Evolutionary conservation across 768 basidiomycete species (phyloP), one percentile per base, ranked within the genome.

Genomic region (Collybiopsis luxurians): DNA sequence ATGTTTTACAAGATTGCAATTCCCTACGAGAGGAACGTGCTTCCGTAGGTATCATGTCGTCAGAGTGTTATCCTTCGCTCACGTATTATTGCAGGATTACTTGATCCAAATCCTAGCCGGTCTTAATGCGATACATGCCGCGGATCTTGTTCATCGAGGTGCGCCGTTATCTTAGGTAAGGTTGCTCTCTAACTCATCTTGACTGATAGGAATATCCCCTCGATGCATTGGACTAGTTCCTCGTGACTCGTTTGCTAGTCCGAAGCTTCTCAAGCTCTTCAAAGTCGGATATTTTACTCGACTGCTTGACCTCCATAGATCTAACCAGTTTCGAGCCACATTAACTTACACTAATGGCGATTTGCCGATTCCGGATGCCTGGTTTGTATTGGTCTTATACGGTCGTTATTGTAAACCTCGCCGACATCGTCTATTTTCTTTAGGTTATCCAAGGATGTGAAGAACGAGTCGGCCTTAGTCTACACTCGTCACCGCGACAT

Each of bases 401-500:
- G 2, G 2, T 27, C 24, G 6, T 23, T 23, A 45, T 24, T 34
- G 9, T 17, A 15, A 7, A 26, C 38, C n/a, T n/a, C n/a, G n/a
- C n/a, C n/a, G n/a, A n/a, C n/a, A n/a, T n/a, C n/a, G n/a, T n/a
- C n/a, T n/a, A n/a, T 38, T 54, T 2, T 21, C 24, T 26, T 13
- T 43, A 90, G 91, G 93, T 61, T 87, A 5, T 86, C 88, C 0
- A 84, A 83, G 58, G 95, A 95, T 51, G 86, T 86, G 39, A 78
- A 89, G 45, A 88, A 92, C 38, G 89, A 89, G 24, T 86, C 87
- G 0, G 75, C 92, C n/a, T 65, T 84, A 44, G 65, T 81, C 0
- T 95, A 95, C 67, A 88, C 90, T 9, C 83, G 79, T 39, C 77
- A 83, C 40, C 80, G 94, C 27, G 95, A 97, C 64, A 85, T 96